Percentiles rank a stretch among this genome's conserved stretches.
Evolutionary conservation across 768 basidiomycete species (phyloP).

Genomic region (Flagelloscypha sp.): DNA sequence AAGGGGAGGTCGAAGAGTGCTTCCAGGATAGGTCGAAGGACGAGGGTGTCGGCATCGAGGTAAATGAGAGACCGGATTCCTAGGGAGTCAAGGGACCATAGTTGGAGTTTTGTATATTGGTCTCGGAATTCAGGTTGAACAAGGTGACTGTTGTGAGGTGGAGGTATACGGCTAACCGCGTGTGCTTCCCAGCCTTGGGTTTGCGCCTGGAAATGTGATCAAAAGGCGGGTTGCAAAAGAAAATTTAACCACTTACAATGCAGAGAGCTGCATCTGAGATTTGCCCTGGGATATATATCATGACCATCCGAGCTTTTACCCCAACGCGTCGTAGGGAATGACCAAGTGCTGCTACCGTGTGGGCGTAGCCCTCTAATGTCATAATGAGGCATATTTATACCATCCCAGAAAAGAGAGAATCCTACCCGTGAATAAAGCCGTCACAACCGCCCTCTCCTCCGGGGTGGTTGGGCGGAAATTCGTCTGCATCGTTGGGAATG

Average conservation of each 20-base stretch:
- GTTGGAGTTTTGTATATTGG: constrained; percentile 27
- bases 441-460: no score
- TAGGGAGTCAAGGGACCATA: constrained; percentile 24
- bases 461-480: no score
- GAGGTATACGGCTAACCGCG: constrained; percentile 21
- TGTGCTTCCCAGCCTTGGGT: constrained; percentile 22
- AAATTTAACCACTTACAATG: constrained; percentile 18
- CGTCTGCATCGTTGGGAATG: no score
- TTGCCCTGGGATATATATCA: constrained; percentile 22
- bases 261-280: constrained; percentile 22
- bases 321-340: constrained; percentile 20
- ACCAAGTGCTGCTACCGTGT: constrained; percentile 22
- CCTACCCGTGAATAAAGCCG: no score
- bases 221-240: no score
- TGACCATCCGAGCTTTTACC: constrained; percentile 19
- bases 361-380: no score
- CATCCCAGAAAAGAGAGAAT: no score
- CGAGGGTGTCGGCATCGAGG: constrained; percentile 27
- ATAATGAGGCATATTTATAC: no score
- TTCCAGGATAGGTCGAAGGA: constrained; percentile 24
- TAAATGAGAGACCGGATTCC: constrained; percentile 22
- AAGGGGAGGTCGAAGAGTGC: constrained; percentile 24
- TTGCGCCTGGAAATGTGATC: no score
- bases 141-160: constrained; percentile 20
- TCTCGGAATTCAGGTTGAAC: constrained; percentile 22